phyloP scores from a whole-genome alignment of 805 yeast genomes.

The Lipomyces kockii region DNA sequence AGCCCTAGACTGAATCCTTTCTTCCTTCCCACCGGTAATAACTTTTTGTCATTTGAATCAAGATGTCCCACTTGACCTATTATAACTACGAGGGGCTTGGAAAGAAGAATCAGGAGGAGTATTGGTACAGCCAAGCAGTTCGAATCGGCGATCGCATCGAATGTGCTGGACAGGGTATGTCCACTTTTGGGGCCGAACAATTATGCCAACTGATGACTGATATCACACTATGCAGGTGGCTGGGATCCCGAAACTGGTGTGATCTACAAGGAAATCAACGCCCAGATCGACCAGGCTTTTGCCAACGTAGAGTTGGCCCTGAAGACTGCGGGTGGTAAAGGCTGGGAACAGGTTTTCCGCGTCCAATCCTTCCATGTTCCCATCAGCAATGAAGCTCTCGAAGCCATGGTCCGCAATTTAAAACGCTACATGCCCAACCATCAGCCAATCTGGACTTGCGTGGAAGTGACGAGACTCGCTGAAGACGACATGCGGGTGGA shows the following conservation, averaged over 20 bases:
- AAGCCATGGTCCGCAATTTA: slow-evolving; percentile 1
- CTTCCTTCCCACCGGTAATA: too few species aligned
- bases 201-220: background rate
- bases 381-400: slow-evolving; percentile 6
- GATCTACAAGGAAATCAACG: slow-evolving; percentile 4
- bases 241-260: slow-evolving; percentile 8
- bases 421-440: slow-evolving; percentile 4
- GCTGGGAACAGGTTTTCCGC: slow-evolving; percentile 3
- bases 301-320: slow-evolving; percentile 4
- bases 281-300: slow-evolving; percentile 9
- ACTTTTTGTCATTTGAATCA: background rate
- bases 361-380: slow-evolving; percentile 3
- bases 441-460: slow-evolving; percentile 11
- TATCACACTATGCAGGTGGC: background rate
- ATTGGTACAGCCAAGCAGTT: slow-evolving; percentile 6
- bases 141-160: slow-evolving; percentile 4
- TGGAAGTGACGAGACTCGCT: slow-evolving; percentile 6
- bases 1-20: too few species aligned
- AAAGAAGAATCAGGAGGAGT: background rate
- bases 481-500: slow-evolving; percentile 4
- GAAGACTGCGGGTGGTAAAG: slow-evolving; percentile 2
- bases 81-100: slow-evolving; percentile 3
- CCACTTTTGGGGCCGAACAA: background rate
- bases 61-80: slow-evolving; percentile 8
- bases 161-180: slow-evolving; percentile 6